A percentile compares a stretch with the other conserved stretches of the same genome.
These are phyloP conservation scores for Pichia sp. DNA, from an alignment of 1,139 yeast species.

Conservation along the genomic window DNA sequence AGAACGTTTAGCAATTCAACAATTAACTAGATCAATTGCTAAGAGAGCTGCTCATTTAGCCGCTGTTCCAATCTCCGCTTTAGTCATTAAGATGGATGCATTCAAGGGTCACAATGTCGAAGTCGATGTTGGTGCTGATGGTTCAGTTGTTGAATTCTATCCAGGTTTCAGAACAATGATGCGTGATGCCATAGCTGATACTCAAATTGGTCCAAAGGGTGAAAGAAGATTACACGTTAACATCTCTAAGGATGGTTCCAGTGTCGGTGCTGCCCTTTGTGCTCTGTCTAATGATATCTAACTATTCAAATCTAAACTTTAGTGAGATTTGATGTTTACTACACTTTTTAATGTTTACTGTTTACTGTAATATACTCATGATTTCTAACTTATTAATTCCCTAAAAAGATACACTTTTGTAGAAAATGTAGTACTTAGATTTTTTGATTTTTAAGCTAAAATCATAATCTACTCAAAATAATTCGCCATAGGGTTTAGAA, in stretches of 20 bases:
- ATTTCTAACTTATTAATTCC: too few species aligned
- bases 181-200: slow-evolving; percentile 68
- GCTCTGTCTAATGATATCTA: slow-evolving; percentile 43
- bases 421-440: too few species aligned
- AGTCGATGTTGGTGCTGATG: slow-evolving; percentile 93
- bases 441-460: too few species aligned
- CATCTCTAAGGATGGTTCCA: slow-evolving; percentile 92
- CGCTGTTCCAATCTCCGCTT: slow-evolving; percentile 87
- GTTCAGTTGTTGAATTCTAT: slow-evolving; percentile 87
- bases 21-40: slow-evolving; percentile 73
- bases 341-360: too few species aligned
- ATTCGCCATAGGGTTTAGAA: too few species aligned
- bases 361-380: too few species aligned
- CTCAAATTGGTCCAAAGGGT: slow-evolving; percentile 70
- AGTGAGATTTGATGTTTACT: not conserved
- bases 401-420: too few species aligned
- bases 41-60: slow-evolving; percentile 83
- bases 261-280: slow-evolving; percentile 95
- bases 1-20: slow-evolving; percentile 72
- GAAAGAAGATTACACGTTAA: slow-evolving; percentile 68
- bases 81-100: slow-evolving; percentile 56
- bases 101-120: slow-evolving; percentile 52
- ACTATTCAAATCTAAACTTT: not conserved
- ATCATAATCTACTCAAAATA: too few species aligned
- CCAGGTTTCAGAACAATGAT: slow-evolving; percentile 82